These are phyloP conservation scores for Erythrophleum fordii DNA, from an alignment of 306 rosid species.

Conservation along the genomic window DNA sequence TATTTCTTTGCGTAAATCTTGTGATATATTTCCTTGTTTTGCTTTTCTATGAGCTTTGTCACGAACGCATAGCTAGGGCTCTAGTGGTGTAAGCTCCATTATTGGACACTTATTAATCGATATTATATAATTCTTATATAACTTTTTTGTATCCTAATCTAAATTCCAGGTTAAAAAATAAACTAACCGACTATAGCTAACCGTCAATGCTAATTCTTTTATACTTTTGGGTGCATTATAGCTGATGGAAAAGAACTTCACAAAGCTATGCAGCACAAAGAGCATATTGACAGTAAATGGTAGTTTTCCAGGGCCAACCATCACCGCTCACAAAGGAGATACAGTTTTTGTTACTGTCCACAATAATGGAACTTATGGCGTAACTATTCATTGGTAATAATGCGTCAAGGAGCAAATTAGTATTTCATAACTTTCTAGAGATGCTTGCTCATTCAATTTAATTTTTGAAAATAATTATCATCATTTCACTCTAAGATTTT, in stretches of 20 bases:
- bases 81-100: too few relatives aligned
- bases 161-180: neutral
- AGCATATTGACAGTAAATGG: conserved; percentile 49
- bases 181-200: neutral
- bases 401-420: neutral
- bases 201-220: neutral
- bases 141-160: neutral
- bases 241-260: neutral
- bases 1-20: too few relatives aligned
- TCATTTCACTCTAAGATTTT: too few relatives aligned
- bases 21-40: too few relatives aligned
- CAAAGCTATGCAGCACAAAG: conserved; percentile 48
- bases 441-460: neutral
- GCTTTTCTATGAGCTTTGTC: too few relatives aligned
- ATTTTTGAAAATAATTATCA: neutral
- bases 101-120: too few relatives aligned
- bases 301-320: conserved; percentile 46
- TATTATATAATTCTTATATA: too few relatives aligned
- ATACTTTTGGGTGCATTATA: neutral
- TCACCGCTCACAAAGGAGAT: conserved; percentile 47
- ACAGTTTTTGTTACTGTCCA: conserved; percentile 47
- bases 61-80: too few relatives aligned
- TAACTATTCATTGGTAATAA: conserved; percentile 36
- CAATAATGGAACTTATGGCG: conserved; percentile 34
- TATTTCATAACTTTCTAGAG: neutral